Evolutionary conservation across 1,139 yeast species (phyloP), one percentile per base, ranked within the genome.

Genomic region (Yamadazyma atmosphaerica): DNA sequence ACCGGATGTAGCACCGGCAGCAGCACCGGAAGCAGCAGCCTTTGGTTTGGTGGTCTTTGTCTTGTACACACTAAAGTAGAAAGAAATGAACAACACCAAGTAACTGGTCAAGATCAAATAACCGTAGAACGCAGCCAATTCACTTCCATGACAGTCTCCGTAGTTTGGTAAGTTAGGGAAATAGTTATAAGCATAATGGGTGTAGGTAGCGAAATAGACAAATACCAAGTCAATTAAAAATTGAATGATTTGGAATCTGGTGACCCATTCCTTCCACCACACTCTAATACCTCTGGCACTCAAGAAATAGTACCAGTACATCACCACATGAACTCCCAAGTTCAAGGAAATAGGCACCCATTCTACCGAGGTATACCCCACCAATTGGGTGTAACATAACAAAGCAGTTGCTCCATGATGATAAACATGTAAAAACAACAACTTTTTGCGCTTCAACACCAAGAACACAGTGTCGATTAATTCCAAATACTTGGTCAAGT

Each of bases 201-300:
- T 83, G 73, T 87, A 90, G 40, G 96, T 83, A 40, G 96, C 96
- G 62, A 86, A 87, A 74, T 89, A 90, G 50, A 90, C 95, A 60
- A 89, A 89, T 33, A 77, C 80, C 60, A 92, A 78, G 64, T 92
- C 98, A 56, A 92, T 76, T 56, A 92, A 72, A 58, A 92, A 92
- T 71, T 92, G 98, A 55, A 86, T 78, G 67, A 92, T 92, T 73
- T 92, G 98, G 77, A 87, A 83, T 52, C 96, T 79, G 37, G 98
- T 92, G 53, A 92, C 97, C 97, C 97, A 92, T 70, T 90, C 96
- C 70, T 92, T 92, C 98, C 98, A 92, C 98, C 98, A 90, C 43
- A 92, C 97, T 55, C 92, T 83, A 60, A 90, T 86, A 44, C 96
- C 96, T 63, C 96, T 79, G 13, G 98, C 88, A 51, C 92, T 78